A percentile compares a stretch with the other conserved stretches of the same genome.
Evolutionary conservation across 1,284 basidiomycete species (phyloP).

Genomic region (Marasmius oreades): DNA sequence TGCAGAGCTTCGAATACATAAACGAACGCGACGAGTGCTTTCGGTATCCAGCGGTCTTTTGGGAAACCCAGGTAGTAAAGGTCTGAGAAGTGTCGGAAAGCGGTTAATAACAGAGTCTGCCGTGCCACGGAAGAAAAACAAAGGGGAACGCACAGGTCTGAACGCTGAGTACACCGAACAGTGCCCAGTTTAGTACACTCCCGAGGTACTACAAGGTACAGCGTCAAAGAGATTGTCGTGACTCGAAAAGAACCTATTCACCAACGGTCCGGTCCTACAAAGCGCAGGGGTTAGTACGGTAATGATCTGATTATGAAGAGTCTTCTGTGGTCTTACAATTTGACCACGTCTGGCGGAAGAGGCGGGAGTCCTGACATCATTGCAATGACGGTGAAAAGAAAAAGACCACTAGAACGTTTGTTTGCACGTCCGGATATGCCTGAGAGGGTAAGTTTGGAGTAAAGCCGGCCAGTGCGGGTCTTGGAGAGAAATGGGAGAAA

Average conservation of each 20-base stretch:
- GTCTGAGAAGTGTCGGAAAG: slow-evolving; percentile 13
- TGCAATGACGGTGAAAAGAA: too few species aligned
- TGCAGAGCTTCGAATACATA: slow-evolving; percentile 21
- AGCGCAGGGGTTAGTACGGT: neutral
- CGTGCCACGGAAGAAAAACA: neutral
- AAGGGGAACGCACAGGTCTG: neutral
- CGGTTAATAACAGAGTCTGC: too few species aligned
- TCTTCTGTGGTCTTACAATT: too few species aligned
- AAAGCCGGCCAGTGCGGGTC: neutral
- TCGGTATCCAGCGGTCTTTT: slow-evolving; percentile 18
- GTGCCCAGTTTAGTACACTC: neutral
- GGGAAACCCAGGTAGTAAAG: slow-evolving; percentile 26
- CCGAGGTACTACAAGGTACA: neutral
- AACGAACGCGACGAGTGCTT: slow-evolving; percentile 17
- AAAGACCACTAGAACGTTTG: too few species aligned
- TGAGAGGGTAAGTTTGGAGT: neutral
- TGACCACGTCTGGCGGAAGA: neutral
- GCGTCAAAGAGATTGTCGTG: neutral
- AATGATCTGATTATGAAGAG: too few species aligned
- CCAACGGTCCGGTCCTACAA: neutral
- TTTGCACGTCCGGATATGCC: too few species aligned
- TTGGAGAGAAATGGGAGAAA: neutral
- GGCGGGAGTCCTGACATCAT: neutral
- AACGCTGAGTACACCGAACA: neutral
- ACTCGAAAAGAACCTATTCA: neutral